Base-by-base conservation (phyloP, 768 basidiomycete species). In the Boletellus ananiceps region DNA sequence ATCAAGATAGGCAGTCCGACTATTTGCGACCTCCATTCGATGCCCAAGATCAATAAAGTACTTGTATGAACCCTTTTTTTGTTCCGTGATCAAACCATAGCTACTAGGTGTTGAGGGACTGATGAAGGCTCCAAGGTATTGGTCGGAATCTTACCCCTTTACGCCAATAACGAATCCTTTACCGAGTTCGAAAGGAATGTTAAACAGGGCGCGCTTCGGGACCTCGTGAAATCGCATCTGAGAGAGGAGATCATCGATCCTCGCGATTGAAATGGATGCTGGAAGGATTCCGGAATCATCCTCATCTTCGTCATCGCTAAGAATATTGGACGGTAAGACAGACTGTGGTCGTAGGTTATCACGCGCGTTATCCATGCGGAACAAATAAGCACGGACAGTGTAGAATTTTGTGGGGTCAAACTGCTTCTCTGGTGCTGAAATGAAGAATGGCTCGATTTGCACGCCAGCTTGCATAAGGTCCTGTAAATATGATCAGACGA, bases 381-480 rank as follows among this genome's bases (percentile, higher is more conserved):
- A 35, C 1, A 38, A 8, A 40, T 27, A 29, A 43, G 42, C 34
- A 67, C 82, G 45, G 51, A 92, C 91, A 8, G 84, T 81, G 64
- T 88, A 95, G 65, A 93, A 93, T 49, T 81, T 88, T 19, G 75
- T 69, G 4, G 82, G 62, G 44, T 89, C 81, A 52, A 96, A 97
- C 0, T 77, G 72, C 38, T 79, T 82, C 5, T 81, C 78, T 4
- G 75, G 66, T 0, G 79, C 80, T 46, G 81, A 81, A 46, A 97
- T 90, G 69, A 96, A 94, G 69, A 95, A 96, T 0, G 93, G 91
- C 54, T 92, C 88, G 36, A 96, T 74, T 6, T 77, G 77, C 16
- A 86, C 83, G 0, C 92, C 89, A 4, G 84, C 77, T 69, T 91
- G 86, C 9, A 77, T 76, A 44, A 95, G 72, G 62, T 96, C 93